Evolutionary conservation across 768 basidiomycete species (phyloP).

Genomic region (Neoboletus magnificus): DNA sequence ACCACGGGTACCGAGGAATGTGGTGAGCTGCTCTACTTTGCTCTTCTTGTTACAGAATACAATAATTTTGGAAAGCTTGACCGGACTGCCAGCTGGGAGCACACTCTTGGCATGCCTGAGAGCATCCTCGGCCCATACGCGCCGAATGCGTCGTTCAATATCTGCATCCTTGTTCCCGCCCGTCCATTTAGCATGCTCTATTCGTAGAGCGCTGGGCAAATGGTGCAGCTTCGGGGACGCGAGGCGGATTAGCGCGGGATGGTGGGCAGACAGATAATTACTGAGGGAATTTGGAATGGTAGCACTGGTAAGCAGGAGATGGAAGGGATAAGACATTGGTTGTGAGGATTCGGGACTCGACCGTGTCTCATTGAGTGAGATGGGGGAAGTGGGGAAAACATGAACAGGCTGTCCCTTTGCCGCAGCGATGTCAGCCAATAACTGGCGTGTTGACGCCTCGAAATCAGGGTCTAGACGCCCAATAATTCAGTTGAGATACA

Average conservation of each 20-base stretch:
- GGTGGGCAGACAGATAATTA: conserved; percentile 56
- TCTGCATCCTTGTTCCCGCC: conserved; percentile 81
- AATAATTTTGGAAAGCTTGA: conserved; percentile 60
- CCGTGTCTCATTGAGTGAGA: conserved; percentile 11
- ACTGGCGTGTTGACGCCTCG: conserved; percentile 61
- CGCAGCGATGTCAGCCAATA: conserved; percentile 67
- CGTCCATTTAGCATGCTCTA: conserved; percentile 72
- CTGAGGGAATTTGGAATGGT: conserved; percentile 81
- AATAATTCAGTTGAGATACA: neutral
- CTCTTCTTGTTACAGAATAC: conserved; percentile 80
- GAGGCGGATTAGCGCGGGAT: conserved; percentile 66
- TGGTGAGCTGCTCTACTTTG: conserved; percentile 61
- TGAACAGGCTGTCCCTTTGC: conserved; percentile 44
- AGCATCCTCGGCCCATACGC: conserved; percentile 73
- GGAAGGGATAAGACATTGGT: conserved; percentile 61
- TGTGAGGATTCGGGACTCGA: conserved; percentile 10
- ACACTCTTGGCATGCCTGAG: conserved; percentile 27
- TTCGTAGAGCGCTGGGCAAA: conserved; percentile 65
- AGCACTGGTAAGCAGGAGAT: conserved; percentile 78
- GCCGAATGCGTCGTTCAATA: conserved; percentile 68
- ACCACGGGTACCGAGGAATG: conserved; percentile 56
- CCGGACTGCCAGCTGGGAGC: conserved; percentile 17
- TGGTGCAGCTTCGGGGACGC: conserved; percentile 79
- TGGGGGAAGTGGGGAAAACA: conserved; percentile 15
- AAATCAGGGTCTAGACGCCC: conserved; percentile 70